phyloP scores from a whole-genome alignment of 2,329 filamentous ascomycete species.

The Zasmidium citrigriseum region DNA sequence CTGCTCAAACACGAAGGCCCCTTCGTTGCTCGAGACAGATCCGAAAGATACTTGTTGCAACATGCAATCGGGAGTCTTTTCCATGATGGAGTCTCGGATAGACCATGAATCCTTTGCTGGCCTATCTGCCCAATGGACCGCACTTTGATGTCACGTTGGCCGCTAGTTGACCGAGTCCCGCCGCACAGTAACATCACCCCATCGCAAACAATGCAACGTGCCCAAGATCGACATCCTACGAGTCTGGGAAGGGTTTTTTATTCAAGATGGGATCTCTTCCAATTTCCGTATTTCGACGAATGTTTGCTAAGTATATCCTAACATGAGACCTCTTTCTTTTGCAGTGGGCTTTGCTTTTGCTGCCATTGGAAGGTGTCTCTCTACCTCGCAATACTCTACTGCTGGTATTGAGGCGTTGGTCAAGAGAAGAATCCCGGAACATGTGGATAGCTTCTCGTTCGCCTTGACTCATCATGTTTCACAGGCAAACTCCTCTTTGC shows the following conservation, averaged over 20 bases:
- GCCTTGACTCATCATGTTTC: not conserved
- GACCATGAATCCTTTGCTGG: not conserved
- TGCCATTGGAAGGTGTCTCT: not conserved
- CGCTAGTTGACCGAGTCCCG: not conserved
- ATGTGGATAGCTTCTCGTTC: conserved; percentile 10
- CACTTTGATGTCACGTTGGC: not conserved
- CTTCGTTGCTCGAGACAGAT: too few species aligned
- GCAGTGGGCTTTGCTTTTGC: not conserved
- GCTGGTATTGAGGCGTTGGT: conserved; percentile 11
- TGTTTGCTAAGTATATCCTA: not conserved
- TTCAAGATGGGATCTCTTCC: not conserved
- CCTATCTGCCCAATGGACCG: not conserved
- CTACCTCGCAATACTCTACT: not conserved
- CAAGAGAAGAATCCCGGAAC: conserved; percentile 5
- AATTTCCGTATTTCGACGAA: not conserved
- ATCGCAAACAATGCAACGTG: not conserved
- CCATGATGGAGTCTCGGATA: too few species aligned
- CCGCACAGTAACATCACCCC: not conserved
- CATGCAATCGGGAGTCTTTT: too few species aligned
- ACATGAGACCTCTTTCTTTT: not conserved
- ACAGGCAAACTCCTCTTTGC: not conserved
- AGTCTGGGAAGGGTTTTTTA: not conserved
- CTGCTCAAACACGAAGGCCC: too few species aligned
- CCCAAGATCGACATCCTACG: not conserved
- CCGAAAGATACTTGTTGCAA: too few species aligned